Conservation (phyloP, 1,139 yeast genomes). For the Suhomyces guaymorum region DNA sequence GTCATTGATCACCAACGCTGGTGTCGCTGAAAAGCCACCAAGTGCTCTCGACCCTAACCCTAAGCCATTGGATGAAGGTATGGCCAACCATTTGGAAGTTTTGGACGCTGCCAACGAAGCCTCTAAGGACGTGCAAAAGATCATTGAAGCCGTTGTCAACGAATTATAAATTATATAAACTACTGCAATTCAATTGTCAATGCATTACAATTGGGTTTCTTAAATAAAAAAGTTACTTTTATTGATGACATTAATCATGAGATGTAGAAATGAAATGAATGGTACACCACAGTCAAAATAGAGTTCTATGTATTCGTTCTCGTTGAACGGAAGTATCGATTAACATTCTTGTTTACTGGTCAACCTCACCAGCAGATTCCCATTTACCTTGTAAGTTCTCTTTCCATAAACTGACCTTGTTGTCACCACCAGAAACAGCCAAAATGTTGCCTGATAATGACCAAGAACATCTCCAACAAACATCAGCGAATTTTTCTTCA, state of each 20-base stretch:
- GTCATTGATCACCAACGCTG: conserved; percentile 82
- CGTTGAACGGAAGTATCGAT: neutral
- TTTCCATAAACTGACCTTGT: conserved; percentile 94
- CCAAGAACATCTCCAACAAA: conserved; percentile 99
- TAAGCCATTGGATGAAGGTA: conserved; percentile 63
- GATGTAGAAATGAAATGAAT: conserved; percentile 12
- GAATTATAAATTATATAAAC: conserved; percentile 26
- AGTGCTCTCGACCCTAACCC: conserved; percentile 63
- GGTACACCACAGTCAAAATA: conserved; percentile 3
- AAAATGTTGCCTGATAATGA: conserved; percentile 91
- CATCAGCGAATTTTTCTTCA: conserved; percentile 88
- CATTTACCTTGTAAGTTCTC: conserved; percentile 91
- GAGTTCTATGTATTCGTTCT: neutral
- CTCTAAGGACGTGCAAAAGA: conserved; percentile 71
- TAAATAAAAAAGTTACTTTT: conserved; percentile 8
- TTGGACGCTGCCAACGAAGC: conserved; percentile 80
- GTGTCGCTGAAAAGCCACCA: conserved; percentile 74
- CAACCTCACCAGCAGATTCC: conserved; percentile 96
- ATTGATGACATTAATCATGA: conserved; percentile 14
- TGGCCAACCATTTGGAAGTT: conserved; percentile 90
- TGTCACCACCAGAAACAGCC: conserved; percentile 96
- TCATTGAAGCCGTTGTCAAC: conserved; percentile 67
- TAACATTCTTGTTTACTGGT: conserved; percentile 47
- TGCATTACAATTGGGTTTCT: conserved; percentile 1
- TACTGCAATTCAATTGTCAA: neutral